These are phyloP conservation scores for Allantophomopsis cytisporea DNA, from an alignment of 2,329 filamentous ascomycete species.

Conservation along the genomic window DNA sequence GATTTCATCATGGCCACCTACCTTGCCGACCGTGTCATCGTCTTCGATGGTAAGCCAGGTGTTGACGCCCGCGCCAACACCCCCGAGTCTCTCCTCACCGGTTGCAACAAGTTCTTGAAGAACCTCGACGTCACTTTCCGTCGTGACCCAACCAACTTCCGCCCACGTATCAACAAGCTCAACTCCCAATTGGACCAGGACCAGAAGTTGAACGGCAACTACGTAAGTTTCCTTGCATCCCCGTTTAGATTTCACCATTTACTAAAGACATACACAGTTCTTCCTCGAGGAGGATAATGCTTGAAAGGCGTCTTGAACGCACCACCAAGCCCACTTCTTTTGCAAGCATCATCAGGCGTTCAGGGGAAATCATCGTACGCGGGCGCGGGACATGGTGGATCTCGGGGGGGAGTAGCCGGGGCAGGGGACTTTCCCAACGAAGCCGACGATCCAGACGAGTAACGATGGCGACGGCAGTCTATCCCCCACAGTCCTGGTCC, in stretches of 20 bases:
- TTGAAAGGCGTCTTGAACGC: constrained; percentile 45
- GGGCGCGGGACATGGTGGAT: constrained; percentile 9
- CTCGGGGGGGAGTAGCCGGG: constrained; percentile 23
- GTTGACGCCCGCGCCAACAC: constrained; percentile 76
- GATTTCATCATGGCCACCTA: constrained; percentile 93
- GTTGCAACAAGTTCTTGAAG: constrained; percentile 94
- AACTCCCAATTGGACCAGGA: constrained; percentile 95
- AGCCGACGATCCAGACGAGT: constrained; percentile 51
- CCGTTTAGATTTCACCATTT: constrained; percentile 2
- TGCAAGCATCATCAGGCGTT: constrained; percentile 18
- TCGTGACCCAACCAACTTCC: constrained; percentile 89
- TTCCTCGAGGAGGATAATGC: constrained; percentile 76
- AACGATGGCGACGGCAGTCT: constrained; percentile 43
- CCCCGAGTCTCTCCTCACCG: constrained; percentile 79
- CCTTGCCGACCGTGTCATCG: constrained; percentile 85
- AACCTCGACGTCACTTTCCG: constrained; percentile 97
- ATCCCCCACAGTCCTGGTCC: constrained; percentile 54
- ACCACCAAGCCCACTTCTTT: constrained; percentile 10
- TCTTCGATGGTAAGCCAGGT: constrained; percentile 91
- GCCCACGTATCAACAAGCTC: constrained; percentile 96
- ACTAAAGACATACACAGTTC: constrained; percentile 44
- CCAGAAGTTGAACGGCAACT: constrained; percentile 89
- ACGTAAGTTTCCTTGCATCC: constrained; percentile 41
- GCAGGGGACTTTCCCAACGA: constrained; percentile 44
- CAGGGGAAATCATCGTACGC: constrained; percentile 13